Evolutionary conservation across 345 rosid genomes (phyloP).

Genomic region (Boechera stricta): DNA sequence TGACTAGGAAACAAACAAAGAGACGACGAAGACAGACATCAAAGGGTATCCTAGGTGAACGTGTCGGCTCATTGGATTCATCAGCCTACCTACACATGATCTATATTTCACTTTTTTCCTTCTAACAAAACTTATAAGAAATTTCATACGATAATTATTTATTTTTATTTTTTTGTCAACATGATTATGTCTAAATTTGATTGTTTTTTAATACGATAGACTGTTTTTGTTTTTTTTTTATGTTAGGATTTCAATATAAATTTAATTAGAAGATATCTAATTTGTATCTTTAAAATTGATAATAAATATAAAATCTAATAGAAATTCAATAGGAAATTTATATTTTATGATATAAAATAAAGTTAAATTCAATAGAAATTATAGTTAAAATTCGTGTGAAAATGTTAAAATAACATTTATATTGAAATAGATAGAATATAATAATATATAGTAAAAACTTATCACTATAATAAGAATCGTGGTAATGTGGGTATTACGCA

Average conservation of each 20-base stretch:
- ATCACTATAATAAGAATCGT: background rate
- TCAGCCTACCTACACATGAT: conserved; percentile 7
- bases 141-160: background rate
- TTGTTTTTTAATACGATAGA: no score
- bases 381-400: background rate
- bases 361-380: no score
- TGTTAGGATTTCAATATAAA: no score
- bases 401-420: no score
- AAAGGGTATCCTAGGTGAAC: conserved; percentile 31
- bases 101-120: background rate
- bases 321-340: background rate
- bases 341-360: no score
- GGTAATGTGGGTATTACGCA: background rate
- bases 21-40: conserved; percentile 23
- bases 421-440: no score
- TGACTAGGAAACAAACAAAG: conserved; percentile 33
- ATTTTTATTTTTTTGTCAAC: background rate
- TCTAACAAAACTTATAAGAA: background rate
- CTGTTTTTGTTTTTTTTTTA: no score
- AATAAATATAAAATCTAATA: no score
- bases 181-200: no score
- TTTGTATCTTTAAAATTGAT: no score
- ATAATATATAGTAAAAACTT: background rate
- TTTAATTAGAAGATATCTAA: no score
- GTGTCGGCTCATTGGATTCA: conserved; percentile 34